These are phyloP conservation scores for Nelumbo lutea DNA, from an alignment of 164 flowering plant genomes.

Conservation along the genomic window DNA sequence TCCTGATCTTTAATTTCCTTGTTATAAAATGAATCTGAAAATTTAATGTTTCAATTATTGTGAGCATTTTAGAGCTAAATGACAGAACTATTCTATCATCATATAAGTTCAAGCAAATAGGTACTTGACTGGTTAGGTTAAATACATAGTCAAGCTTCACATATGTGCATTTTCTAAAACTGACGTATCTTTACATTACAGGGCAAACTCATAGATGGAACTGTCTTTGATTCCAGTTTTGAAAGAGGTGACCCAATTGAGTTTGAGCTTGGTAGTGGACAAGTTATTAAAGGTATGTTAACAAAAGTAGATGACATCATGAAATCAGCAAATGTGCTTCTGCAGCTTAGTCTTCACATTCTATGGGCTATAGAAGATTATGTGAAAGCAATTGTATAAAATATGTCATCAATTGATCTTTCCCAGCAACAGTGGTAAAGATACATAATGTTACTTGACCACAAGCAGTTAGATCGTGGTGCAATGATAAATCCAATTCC, in stretches of 20 bases:
- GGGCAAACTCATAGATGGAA: constrained; percentile 98
- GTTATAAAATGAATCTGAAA: not conserved
- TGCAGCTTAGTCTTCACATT: not conserved
- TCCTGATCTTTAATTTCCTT: not conserved
- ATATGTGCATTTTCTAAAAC: not conserved
- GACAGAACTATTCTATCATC: not conserved
- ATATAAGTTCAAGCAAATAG: not conserved
- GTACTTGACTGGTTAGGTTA: not conserved
- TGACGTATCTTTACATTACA: constrained; percentile 27
- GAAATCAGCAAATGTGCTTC: not conserved
- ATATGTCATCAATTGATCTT: not conserved
- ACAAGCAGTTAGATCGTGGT: no score
- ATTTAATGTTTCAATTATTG: no score
- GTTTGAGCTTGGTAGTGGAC: constrained; percentile 93
- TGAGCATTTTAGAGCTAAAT: not conserved
- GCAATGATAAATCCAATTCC: no score
- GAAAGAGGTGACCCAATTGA: constrained; percentile 96
- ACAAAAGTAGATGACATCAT: not conserved
- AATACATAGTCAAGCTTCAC: not conserved
- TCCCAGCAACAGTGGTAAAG: not conserved
- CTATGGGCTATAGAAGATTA: no score
- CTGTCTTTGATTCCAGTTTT: constrained; percentile 96
- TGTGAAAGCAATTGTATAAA: not conserved
- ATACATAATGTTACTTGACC: not conserved
- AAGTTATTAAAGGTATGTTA: constrained; percentile 86